A percentile compares a stretch with the other conserved stretches of the same genome.
Conservation (phyloP, 2,329 filamentous ascomycete species). For the Coleophoma eucalyptorum region DNA sequence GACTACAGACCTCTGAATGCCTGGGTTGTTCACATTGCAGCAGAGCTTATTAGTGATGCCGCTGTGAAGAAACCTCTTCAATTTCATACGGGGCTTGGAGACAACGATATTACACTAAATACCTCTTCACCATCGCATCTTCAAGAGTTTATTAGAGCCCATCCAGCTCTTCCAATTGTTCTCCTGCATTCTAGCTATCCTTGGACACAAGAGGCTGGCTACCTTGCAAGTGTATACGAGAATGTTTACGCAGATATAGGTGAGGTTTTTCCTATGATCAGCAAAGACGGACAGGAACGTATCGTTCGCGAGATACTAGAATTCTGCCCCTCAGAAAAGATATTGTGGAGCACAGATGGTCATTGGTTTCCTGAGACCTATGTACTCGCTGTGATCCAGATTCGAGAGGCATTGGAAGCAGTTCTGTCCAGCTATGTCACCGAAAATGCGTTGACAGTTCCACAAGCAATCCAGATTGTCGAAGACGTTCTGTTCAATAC, state of each 20-base stretch:
- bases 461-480: slow-evolving; percentile 60
- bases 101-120: slow-evolving; percentile 70
- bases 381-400: slow-evolving; percentile 67
- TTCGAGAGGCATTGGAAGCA: slow-evolving; percentile 65
- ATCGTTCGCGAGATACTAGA: slow-evolving; percentile 72
- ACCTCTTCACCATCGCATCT: slow-evolving; percentile 72
- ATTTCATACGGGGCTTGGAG: slow-evolving; percentile 79
- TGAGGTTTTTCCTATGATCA: slow-evolving; percentile 77
- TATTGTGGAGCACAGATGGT: slow-evolving; percentile 78
- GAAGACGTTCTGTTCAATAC: slow-evolving; percentile 73
- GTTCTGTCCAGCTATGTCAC: slow-evolving; percentile 65
- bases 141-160: slow-evolving; percentile 68
- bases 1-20: slow-evolving; percentile 65
- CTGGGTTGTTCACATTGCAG: slow-evolving; percentile 61
- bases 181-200: slow-evolving; percentile 80
- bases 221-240: slow-evolving; percentile 70
- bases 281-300: slow-evolving; percentile 68
- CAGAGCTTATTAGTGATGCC: slow-evolving; percentile 41
- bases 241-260: slow-evolving; percentile 84
- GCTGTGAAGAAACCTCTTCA: slow-evolving; percentile 67
- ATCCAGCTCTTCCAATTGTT: slow-evolving; percentile 68
- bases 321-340: slow-evolving; percentile 68
- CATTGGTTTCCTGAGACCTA: slow-evolving; percentile 79
- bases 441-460: slow-evolving; percentile 55
- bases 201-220: slow-evolving; percentile 73